Evolutionary conservation across 345 rosid species (phyloP).

Genomic region (Dovyalis caffra): DNA sequence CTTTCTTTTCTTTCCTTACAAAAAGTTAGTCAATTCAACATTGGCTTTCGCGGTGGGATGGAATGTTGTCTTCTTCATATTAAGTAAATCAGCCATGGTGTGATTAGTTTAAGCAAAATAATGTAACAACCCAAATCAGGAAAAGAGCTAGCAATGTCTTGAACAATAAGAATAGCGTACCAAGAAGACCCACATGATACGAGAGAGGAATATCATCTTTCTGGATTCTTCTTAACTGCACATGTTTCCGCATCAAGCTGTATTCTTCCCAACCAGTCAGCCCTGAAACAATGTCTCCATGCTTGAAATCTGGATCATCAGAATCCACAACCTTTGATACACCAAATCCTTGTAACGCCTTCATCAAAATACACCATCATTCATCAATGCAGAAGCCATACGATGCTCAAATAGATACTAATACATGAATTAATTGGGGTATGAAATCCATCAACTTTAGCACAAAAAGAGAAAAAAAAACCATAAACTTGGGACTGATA

Average conservation of each 20-base stretch:
- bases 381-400: too few relatives aligned
- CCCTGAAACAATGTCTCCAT: slow-evolving; percentile 60
- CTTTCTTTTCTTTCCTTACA: too few relatives aligned
- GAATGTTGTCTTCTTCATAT: background rate
- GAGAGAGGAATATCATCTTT: slow-evolving; percentile 56
- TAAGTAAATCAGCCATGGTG: too few relatives aligned
- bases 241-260: slow-evolving; percentile 43
- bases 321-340: slow-evolving; percentile 67
- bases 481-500: too few relatives aligned
- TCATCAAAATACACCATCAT: slow-evolving; percentile 14
- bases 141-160: background rate
- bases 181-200: slow-evolving; percentile 71
- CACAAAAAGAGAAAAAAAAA: too few relatives aligned
- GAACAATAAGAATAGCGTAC: slow-evolving; percentile 24
- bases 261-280: slow-evolving; percentile 78
- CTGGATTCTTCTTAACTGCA: slow-evolving; percentile 52
- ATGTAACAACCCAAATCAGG: too few relatives aligned
- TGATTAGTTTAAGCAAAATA: too few relatives aligned
- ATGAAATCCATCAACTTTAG: too few relatives aligned
- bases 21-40: too few relatives aligned
- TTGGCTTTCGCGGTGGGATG: too few relatives aligned
- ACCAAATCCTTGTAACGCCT: slow-evolving; percentile 75
- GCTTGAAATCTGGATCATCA: slow-evolving; percentile 45
- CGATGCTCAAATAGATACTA: too few relatives aligned
- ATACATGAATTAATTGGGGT: too few relatives aligned